Conservation (phyloP, 257 asterid genomes). For the Lycium barbarum region DNA sequence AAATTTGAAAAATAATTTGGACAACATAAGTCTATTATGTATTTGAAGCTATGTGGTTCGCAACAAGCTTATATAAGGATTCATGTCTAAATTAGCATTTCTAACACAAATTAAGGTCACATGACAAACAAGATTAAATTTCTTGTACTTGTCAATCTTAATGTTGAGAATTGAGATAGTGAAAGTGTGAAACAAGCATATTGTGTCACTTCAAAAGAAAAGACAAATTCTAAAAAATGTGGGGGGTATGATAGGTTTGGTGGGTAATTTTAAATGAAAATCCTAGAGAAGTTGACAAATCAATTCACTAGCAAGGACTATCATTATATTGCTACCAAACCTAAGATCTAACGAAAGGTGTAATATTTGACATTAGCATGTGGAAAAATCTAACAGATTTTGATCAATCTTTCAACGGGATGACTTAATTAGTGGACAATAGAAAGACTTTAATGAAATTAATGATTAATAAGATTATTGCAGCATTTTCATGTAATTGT, state of each 20-base stretch:
- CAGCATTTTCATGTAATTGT: no score
- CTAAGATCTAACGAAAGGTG: neutral
- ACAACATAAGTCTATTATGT: no score
- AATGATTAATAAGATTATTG: neutral
- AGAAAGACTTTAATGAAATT: neutral
- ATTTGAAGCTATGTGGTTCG: no score
- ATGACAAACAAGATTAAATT: neutral
- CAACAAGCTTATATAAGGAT: no score
- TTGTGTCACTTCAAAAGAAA: neutral
- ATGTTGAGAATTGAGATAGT: neutral
- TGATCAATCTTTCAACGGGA: neutral
- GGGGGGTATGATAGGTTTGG: neutral
- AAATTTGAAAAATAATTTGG: no score
- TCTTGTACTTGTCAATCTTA: neutral
- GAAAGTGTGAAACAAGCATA: neutral
- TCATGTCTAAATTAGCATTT: no score
- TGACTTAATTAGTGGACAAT: neutral
- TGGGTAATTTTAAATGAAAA: neutral
- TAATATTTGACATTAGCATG: constrained; percentile 9
- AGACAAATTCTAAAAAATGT: no score
- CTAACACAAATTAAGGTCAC: constrained; percentile 8
- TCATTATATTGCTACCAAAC: constrained; percentile 2
- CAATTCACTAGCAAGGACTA: constrained; percentile 14
- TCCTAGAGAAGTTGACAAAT: constrained; percentile 1
- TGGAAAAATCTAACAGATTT: neutral